These are phyloP conservation scores for Fusarium metavorans DNA, from an alignment of 2,329 filamentous ascomycete species.

Conservation along the genomic window DNA sequence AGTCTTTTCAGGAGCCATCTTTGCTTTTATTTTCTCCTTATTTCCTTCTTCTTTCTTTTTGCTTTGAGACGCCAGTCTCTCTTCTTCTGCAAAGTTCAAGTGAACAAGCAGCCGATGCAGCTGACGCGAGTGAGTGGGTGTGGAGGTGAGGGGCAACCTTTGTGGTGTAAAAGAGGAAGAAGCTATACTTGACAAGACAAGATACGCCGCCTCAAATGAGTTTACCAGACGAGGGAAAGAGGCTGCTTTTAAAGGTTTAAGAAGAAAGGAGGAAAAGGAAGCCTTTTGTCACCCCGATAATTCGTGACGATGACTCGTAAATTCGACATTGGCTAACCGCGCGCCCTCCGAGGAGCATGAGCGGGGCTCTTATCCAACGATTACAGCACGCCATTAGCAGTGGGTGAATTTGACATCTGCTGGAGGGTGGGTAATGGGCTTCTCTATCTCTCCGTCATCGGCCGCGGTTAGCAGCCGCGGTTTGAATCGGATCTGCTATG, in stretches of 20 bases:
- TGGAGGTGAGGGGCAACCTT: conserved; percentile 30
- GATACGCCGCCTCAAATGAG: neutral
- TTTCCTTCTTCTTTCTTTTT: neutral
- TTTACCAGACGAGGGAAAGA: neutral
- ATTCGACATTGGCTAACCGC: conserved; percentile 3
- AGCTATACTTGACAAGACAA: neutral
- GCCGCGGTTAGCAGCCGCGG: conserved; percentile 1
- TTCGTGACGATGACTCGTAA: conserved; percentile 1
- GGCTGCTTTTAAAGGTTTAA: neutral
- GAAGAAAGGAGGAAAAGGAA: neutral
- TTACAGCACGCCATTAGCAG: conserved; percentile 36
- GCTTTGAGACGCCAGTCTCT: neutral
- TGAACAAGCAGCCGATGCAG: conserved; percentile 2
- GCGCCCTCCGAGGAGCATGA: conserved; percentile 16
- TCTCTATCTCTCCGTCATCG: conserved; percentile 35
- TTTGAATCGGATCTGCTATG: neutral
- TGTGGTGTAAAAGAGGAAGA: neutral
- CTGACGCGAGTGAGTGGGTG: neutral
- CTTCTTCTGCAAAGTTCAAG: neutral
- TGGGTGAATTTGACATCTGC: neutral
- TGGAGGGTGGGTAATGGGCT: neutral
- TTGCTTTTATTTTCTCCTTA: neutral
- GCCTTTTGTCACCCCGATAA: neutral
- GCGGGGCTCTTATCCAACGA: conserved; percentile 22
- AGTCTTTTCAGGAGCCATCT: conserved; percentile 41